Base-by-base conservation (phyloP, 1,284 basidiomycete genomes). In the Stereum hirsutum region DNA sequence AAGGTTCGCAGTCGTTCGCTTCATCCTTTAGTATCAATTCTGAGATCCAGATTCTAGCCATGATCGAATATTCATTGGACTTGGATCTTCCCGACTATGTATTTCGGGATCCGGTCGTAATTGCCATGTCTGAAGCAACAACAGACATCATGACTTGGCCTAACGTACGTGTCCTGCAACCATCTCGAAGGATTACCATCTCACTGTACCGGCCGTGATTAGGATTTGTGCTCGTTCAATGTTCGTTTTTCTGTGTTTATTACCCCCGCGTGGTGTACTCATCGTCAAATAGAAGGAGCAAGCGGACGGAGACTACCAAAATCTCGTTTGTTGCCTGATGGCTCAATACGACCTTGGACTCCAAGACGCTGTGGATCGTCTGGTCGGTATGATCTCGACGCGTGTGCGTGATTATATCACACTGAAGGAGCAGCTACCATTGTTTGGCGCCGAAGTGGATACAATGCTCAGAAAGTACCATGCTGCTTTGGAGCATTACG, bases 121-220 rank as follows among this genome's bases (percentile, higher is more conserved):
- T 54, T 41, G 62, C 55, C 14, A 66, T 73, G 62, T 69, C 68
- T 23, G 59, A 69, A 15, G 70, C 66, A 14, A 66, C 66, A 1
- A 64, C 54, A 15, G 69, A 73, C 48, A 62, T 73, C 20, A 68
- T 72, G 61, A 69, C 69, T 1, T 72, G 71, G 68, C 68, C 70
- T n/a, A 72, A 72, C 45, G 69, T 71, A 40, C 14, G 68, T 56
- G 2, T 21, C 23, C n/a, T n/a, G n/a, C n/a, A 30, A n/a, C n/a
- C n/a, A n/a, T n/a, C n/a, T n/a, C n/a, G 8, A 30, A 30, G n/a
- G 10, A 30, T 30, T 30, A 30, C 8, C 28, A 30, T 30, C n/a
- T 30, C n/a, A n/a, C n/a, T n/a, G n/a, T n/a, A n/a, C n/a, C n/a
- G n/a, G n/a, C n/a, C n/a, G n/a, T 30, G 28, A 8, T n/a, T 30